Percentiles rank a stretch among this genome's conserved stretches.
These are phyloP conservation scores for Panaeolus cyanescens DNA, from an alignment of 768 basidiomycete species.

Conservation along the genomic window DNA sequence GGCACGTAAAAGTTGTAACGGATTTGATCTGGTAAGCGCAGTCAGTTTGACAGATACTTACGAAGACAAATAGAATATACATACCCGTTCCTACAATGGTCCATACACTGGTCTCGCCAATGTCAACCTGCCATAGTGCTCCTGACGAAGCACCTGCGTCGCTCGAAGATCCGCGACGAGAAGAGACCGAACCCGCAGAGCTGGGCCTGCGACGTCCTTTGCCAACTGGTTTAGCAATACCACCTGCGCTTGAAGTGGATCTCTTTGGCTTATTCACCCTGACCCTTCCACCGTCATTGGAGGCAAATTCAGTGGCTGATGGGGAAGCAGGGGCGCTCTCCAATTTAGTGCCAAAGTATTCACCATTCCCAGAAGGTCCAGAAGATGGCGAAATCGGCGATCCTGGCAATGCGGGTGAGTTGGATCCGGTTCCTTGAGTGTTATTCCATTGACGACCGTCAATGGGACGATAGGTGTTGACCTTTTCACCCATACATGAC, in stretches of 20 bases:
- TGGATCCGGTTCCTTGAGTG: slow-evolving; percentile 39
- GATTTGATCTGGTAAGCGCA: slow-evolving; percentile 65
- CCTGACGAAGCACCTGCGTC: slow-evolving; percentile 75
- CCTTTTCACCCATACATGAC: slow-evolving; percentile 92
- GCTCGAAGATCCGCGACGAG: slow-evolving; percentile 66
- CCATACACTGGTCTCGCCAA: slow-evolving; percentile 93
- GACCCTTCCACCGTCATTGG: slow-evolving; percentile 85
- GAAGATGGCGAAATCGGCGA: slow-evolving; percentile 73
- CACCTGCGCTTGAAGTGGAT: slow-evolving; percentile 72
- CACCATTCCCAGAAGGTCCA: slow-evolving; percentile 51
- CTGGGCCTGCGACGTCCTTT: slow-evolving; percentile 74
- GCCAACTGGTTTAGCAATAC: slow-evolving; percentile 49
- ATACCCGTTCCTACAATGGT: slow-evolving; percentile 90
- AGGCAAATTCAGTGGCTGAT: slow-evolving; percentile 62
- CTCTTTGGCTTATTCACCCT: slow-evolving; percentile 66
- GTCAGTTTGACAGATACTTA: slow-evolving; percentile 11
- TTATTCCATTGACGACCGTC: slow-evolving; percentile 82
- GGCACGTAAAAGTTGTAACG: slow-evolving; percentile 95
- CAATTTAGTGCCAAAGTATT: slow-evolving; percentile 62
- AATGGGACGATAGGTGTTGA: slow-evolving; percentile 85
- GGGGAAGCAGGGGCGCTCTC: slow-evolving; percentile 75
- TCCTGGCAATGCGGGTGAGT: slow-evolving; percentile 62
- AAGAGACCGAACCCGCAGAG: slow-evolving; percentile 72
- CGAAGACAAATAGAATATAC: slow-evolving; percentile 20
- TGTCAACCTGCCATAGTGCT: slow-evolving; percentile 86